These are phyloP conservation scores for Chlamydomonas eustigma DNA, from an alignment of 139 green algal species.

Conservation along the genomic window DNA sequence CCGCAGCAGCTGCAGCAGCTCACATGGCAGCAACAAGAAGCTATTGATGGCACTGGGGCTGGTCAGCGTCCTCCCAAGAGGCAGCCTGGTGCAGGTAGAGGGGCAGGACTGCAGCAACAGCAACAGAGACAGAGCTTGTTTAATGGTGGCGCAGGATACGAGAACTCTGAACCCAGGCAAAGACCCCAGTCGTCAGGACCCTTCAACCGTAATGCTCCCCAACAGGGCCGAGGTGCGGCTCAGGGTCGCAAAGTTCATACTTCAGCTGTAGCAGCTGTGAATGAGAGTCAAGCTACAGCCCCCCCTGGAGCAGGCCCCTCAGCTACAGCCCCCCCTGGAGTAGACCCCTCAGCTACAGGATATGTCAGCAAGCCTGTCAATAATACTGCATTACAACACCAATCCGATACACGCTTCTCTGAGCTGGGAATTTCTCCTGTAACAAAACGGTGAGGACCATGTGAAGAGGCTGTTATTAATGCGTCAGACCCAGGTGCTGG, in stretches of 20 bases:
- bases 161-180: neutral
- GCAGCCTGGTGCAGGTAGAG: neutral
- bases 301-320: neutral
- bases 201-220: neutral
- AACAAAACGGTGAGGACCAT: slow-evolving; percentile 31
- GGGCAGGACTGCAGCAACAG: neutral
- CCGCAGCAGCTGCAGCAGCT: neutral
- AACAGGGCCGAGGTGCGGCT: neutral
- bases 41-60: neutral
- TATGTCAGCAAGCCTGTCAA: slow-evolving; percentile 7
- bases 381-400: slow-evolving; percentile 22
- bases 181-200: no score
- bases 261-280: neutral
- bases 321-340: neutral
- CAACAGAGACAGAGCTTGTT: no score
- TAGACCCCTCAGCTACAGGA: neutral
- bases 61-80: neutral
- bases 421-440: slow-evolving; percentile 16
- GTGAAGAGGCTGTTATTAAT: neutral
- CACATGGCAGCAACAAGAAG: slow-evolving; percentile 4
- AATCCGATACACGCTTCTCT: slow-evolving; percentile 23
- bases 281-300: neutral
- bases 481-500: neutral
- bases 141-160: neutral
- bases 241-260: neutral